phyloP scores from a whole-genome alignment of 2,329 filamentous ascomycete species.

The Calonectria hawksworthii region DNA sequence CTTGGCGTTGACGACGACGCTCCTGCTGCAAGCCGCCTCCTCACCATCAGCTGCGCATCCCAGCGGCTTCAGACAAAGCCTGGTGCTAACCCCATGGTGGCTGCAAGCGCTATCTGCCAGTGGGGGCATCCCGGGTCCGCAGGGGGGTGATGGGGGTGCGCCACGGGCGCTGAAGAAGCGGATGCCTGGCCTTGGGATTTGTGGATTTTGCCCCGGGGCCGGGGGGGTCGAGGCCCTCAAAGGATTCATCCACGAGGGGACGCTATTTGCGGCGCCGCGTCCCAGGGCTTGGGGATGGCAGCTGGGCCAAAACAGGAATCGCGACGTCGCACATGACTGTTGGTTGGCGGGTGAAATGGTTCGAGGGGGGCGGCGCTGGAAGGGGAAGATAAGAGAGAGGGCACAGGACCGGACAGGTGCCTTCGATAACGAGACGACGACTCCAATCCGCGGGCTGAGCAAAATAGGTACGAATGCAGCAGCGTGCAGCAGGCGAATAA shows the following conservation, averaged over 20 bases:
- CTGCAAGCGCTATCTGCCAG: slow-evolving; percentile 23
- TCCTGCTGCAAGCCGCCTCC: background rate
- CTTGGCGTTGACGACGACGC: slow-evolving; percentile 39
- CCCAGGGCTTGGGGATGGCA: slow-evolving; percentile 1
- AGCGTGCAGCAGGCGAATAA: background rate
- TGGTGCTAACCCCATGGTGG: slow-evolving; percentile 3
- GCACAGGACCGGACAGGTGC: background rate
- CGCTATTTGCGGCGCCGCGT: slow-evolving; percentile 10
- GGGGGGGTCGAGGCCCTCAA: slow-evolving; percentile 17
- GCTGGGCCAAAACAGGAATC: slow-evolving; percentile 1
- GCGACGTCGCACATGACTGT: slow-evolving; percentile 2
- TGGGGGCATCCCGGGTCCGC: slow-evolving; percentile 7
- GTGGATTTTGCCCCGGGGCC: slow-evolving; percentile 5
- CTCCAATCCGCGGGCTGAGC: background rate
- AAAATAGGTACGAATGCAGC: background rate
- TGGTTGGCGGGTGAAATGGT: slow-evolving; percentile 7
- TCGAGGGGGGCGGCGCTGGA: background rate
- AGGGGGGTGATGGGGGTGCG: slow-evolving; percentile 7
- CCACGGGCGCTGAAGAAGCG: slow-evolving; percentile 10
- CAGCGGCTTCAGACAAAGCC: slow-evolving; percentile 1
- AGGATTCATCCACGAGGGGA: slow-evolving; percentile 1
- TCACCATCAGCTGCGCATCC: slow-evolving; percentile 5
- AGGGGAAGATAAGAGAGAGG: slow-evolving; percentile 14
- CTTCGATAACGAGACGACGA: background rate
- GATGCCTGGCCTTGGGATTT: slow-evolving; percentile 1